Conservation (phyloP, 306 rosid species). For the Vigna radiata region DNA sequence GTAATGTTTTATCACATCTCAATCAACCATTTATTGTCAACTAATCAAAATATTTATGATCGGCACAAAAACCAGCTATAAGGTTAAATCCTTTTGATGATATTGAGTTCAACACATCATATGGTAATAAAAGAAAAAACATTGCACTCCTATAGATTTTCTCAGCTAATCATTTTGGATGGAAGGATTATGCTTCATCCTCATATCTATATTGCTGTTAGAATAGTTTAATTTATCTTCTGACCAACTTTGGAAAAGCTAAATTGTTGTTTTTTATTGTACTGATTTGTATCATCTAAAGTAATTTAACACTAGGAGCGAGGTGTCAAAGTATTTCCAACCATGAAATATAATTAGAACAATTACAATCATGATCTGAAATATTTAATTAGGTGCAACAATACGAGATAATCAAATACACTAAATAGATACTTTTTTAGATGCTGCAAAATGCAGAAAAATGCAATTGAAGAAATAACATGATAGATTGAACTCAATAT, state of each 20-base stretch:
- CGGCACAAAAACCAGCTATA: neutral
- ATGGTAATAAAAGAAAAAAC: neutral
- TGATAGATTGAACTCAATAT: slow-evolving; percentile 12
- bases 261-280: no score
- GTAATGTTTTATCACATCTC: neutral
- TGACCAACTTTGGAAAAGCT: no score
- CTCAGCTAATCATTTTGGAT: neutral
- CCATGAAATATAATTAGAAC: neutral
- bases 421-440: slow-evolving; percentile 17
- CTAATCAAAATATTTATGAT: neutral
- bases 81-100: neutral
- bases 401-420: slow-evolving; percentile 6
- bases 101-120: neutral
- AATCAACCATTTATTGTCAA: neutral
- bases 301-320: neutral
- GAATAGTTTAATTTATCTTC: no score
- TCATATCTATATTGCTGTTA: neutral
- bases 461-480: neutral
- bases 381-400: slow-evolving; percentile 9
- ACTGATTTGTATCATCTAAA: no score
- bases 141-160: neutral
- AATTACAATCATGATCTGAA: neutral
- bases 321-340: neutral
- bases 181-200: neutral
- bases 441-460: slow-evolving; percentile 32